phyloP scores from a whole-genome alignment of 2,329 filamentous ascomycete genomes.

The Cercospora sojina region DNA sequence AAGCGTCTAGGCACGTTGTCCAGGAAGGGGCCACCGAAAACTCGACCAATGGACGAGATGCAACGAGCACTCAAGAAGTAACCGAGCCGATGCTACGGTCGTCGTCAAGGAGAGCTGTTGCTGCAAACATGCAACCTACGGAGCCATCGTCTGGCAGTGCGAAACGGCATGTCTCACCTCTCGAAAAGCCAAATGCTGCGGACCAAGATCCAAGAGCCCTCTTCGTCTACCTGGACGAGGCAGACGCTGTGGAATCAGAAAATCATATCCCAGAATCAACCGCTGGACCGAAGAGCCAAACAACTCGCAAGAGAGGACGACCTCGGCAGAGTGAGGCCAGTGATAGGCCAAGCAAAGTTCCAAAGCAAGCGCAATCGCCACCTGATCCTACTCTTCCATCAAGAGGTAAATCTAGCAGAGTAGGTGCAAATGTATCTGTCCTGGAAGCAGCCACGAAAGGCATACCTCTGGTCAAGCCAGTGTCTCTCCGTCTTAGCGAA shows the following conservation, averaged over 20 bases:
- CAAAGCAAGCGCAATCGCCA: not conserved
- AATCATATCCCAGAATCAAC: not conserved
- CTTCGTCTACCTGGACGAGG: not conserved
- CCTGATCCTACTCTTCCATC: not conserved
- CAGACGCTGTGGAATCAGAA: not conserved
- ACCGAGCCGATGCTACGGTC: not conserved
- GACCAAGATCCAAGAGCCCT: not conserved
- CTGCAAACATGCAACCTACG: not conserved
- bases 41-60: not conserved
- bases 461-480: not conserved
- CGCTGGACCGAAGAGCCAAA: not conserved
- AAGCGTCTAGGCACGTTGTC: not conserved
- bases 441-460: not conserved
- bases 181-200: not conserved
- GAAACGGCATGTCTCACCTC: not conserved
- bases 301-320: not conserved
- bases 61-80: not conserved
- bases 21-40: not conserved
- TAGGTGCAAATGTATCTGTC: not conserved
- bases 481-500: not conserved
- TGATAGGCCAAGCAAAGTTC: not conserved
- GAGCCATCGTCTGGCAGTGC: conserved; percentile 1
- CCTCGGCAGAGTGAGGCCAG: not conserved
- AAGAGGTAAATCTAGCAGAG: not conserved
- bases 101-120: not conserved